Evolutionary conservation across 73 alveolate species (phyloP).

Genomic region (Tetrahymena thermophila): DNA sequence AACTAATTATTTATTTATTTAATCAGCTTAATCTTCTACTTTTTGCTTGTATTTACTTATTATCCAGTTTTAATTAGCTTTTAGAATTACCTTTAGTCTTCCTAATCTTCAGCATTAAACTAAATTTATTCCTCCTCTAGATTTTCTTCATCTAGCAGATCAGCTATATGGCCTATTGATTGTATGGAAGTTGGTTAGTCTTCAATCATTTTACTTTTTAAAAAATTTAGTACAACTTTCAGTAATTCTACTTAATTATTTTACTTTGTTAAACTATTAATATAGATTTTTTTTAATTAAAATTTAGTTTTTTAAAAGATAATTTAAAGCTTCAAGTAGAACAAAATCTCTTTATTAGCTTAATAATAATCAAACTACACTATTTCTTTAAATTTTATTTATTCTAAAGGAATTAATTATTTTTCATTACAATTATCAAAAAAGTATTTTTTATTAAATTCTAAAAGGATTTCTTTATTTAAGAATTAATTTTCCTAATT

Average conservation of each 20-base stretch:
- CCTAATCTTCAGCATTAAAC: background rate
- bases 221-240: too few relatives aligned
- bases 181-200: background rate
- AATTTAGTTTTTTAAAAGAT: background rate
- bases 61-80: background rate
- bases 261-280: too few relatives aligned
- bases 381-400: background rate
- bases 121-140: background rate
- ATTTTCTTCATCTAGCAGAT: background rate
- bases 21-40: background rate
- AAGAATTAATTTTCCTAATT: too few relatives aligned
- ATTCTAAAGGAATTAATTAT: background rate
- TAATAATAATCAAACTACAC: background rate
- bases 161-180: background rate
- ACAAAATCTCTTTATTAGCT: background rate
- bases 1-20: too few relatives aligned
- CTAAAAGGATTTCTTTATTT: too few relatives aligned
- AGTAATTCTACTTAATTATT: background rate
- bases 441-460: too few relatives aligned
- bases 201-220: background rate
- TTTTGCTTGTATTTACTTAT: too few relatives aligned
- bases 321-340: background rate
- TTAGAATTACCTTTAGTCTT: background rate
- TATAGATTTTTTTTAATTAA: background rate
- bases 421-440: background rate